Conservation (phyloP, 2,329 filamentous ascomycete species). For the Aschersonia sp. region DNA sequence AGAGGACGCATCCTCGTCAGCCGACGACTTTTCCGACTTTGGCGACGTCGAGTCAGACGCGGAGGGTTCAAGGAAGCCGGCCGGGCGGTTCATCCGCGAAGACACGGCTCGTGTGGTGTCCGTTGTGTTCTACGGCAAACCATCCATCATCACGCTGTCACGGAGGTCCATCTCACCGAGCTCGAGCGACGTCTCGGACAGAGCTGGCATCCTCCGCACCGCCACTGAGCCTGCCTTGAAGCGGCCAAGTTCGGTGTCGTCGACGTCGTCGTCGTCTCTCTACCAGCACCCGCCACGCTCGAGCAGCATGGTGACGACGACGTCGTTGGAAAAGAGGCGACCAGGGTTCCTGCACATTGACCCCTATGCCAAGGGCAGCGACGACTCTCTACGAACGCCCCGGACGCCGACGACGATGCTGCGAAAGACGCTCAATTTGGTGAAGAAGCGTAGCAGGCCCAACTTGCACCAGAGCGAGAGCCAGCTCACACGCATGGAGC, state of each 20-base stretch:
- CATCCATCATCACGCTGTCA: conserved; percentile 38
- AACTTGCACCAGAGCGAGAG: conserved; percentile 24
- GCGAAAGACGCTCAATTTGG: conserved; percentile 38
- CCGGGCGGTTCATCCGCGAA: conserved; percentile 30
- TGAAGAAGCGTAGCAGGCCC: conserved; percentile 39
- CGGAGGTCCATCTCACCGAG: conserved; percentile 29
- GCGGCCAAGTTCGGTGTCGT: conserved; percentile 18
- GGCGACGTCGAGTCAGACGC: conserved; percentile 26
- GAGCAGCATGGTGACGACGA: conserved; percentile 24
- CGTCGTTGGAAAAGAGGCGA: conserved; percentile 17
- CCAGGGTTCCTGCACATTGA: conserved; percentile 39
- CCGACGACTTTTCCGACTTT: conserved; percentile 44
- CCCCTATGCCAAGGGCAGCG: conserved; percentile 29
- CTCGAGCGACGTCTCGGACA: conserved; percentile 13
- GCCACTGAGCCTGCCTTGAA: conserved; percentile 15
- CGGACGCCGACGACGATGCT: conserved; percentile 33
- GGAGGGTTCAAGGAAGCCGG: conserved; percentile 14
- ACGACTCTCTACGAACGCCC: conserved; percentile 19
- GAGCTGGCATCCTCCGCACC: conserved; percentile 14
- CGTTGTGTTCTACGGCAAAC: conserved; percentile 45
- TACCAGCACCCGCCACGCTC: conserved; percentile 25
- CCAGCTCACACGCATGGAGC: conserved; percentile 18
- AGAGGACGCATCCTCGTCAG: conserved; percentile 48
- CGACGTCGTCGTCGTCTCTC: conserved; percentile 16
- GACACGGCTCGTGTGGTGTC: conserved; percentile 44